Evolutionary conservation across 2,329 filamentous ascomycete species (phyloP), one percentile per base, ranked within the genome.

Genomic region (Trichoderma oligosporum): DNA sequence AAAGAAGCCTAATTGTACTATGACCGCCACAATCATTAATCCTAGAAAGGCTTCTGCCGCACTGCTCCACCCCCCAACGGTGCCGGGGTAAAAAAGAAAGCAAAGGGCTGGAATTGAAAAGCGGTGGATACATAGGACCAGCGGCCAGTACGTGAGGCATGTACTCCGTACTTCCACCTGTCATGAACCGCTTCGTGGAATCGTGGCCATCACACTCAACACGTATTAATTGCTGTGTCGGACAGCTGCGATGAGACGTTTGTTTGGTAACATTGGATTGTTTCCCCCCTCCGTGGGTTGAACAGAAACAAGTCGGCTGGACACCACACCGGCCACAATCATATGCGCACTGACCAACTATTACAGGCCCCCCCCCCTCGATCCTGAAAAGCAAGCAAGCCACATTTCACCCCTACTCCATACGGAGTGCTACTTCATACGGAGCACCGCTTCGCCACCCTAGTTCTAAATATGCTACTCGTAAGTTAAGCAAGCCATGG

Each of bases 361-460:
- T 24, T 14, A 33, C 24, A 25, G n/a, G n/a, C 14, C 24, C 6
- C 22, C n/a, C 29, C 24, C 31, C 22, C 3, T n/a, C 39, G 39
- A 35, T n/a, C 35, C 12, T n/a, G 6, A 6, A 9, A 29, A n/a
- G 25, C n/a, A 22, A 31, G 16, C 35, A 51, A 51, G 35, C 47
- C 35, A 51, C 35, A 51, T 41, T 31, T 41, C 35, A 51, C 35
- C 33, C 47, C 35, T 39, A 39, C 47, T 41, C 47, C 47, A 51
- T 51, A 22, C 24, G 35, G 47, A 22, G 47, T 51, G 35, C 35
- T 29, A 51, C 47, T 39, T 24, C 36, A 20, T 31, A 41, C n/a
- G 24, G 22, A 44, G 41, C 12, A 44, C 14, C 18, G 41, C 22
- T 27, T 44, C n/a, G n/a, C n/a, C n/a, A n/a, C n/a, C n/a, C n/a